Evolutionary conservation across 148 eudicot species (phyloP), one percentile per base, ranked within the genome.

Genomic region (Rhododendron vialii): DNA sequence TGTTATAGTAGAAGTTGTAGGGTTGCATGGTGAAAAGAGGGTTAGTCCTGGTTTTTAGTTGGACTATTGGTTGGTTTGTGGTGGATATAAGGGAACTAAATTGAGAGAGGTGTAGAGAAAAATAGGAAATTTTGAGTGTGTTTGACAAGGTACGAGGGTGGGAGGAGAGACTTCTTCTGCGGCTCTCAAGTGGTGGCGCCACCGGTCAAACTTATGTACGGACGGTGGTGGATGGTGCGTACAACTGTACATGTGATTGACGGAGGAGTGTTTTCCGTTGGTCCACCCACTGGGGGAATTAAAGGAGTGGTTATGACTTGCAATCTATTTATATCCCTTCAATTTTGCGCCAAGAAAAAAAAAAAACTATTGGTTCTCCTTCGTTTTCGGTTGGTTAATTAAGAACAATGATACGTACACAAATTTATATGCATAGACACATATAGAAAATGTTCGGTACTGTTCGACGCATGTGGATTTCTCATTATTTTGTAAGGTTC

Each of bases 21-120:
- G 91, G 78, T 84, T 92, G 95, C 84, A 91, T 81, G 96, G 94
- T 90, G 90, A 86, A 87, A 86, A 89, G 86, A 83, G 82, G 59
- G 86, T 80, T 90, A 92, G 90, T 90, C 96, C 99, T 95, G 86
- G 89, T 93, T 96, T 96, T 90, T 90, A 94, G 99, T 92, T 88
- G 30, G 83, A 90, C 93, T 91, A 89, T 84, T 87, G 91, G 90
- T 89, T 88, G 85, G 84, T 69, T 69, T 69, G 75, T 69, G 75
- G 75, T 69, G 20, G 18, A 69, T 85, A 38, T 41, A 41, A 22
- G 75, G 85, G 83, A 73, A n/a, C 26, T 51, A 71, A 69, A 69
- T 24, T 53, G 48, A 12, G 41, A 76, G 78, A 22, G 89, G 84
- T 69, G 36, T 3, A 69, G 84, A 92, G 91, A 88, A 87, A 84